phyloP scores from a whole-genome alignment of 2,329 filamentous ascomycete genomes.

The Leptographium radiaticola region DNA sequence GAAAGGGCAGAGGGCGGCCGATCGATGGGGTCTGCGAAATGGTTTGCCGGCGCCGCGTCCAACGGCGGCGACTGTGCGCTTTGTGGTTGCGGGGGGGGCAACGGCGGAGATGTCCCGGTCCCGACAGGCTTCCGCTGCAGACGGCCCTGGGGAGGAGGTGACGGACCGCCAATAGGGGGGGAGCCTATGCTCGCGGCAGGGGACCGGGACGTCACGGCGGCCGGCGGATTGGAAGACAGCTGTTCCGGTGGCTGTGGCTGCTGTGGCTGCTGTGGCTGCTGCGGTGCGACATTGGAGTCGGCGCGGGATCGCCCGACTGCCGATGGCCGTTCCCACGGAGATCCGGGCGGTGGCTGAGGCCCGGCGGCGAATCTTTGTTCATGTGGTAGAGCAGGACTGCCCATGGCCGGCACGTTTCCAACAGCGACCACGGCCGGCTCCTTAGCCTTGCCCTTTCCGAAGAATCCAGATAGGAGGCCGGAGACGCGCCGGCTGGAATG shows the following conservation, averaged over 20 bases:
- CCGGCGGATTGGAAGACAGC: neutral
- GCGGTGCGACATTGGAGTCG: neutral
- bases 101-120: neutral
- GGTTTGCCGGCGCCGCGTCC: neutral
- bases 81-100: neutral
- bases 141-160: conserved; percentile 1
- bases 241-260: neutral
- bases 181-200: neutral
- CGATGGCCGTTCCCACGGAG: neutral
- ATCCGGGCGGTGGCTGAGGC: neutral
- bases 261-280: neutral
- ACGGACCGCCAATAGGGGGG: neutral
- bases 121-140: neutral
- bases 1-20: neutral
- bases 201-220: no score
- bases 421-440: neutral
- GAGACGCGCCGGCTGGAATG: conserved; percentile 1
- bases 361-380: no score
- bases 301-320: neutral
- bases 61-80: neutral
- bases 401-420: no score
- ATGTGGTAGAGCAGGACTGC: no score
- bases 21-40: neutral
- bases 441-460: conserved; percentile 7
- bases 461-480: conserved; percentile 5